phyloP scores from a whole-genome alignment of 2,329 filamentous ascomycete genomes.

The Sordariomycetes sp. region DNA sequence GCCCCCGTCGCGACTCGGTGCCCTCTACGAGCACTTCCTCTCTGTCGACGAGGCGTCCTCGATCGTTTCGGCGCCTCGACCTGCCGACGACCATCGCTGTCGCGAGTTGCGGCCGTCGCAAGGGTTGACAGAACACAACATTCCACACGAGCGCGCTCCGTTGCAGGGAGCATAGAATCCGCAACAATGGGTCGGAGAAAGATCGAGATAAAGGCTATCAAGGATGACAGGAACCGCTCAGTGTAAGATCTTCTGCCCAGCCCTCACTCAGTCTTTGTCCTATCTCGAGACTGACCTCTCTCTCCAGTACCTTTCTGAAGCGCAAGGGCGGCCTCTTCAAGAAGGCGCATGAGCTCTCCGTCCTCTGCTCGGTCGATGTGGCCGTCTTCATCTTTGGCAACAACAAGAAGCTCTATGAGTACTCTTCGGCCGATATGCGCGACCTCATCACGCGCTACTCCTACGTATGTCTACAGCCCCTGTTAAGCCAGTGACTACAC shows the following conservation, averaged over 20 bases:
- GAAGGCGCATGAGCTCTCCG: constrained; percentile 96
- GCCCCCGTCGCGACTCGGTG: background rate
- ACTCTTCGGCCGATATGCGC: constrained; percentile 87
- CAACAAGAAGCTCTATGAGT: constrained; percentile 99
- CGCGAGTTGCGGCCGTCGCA: background rate
- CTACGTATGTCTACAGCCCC: constrained; percentile 55
- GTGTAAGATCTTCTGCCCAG: constrained; percentile 55
- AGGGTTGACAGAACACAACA: background rate
- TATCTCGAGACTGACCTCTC: constrained; percentile 2
- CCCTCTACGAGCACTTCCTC: background rate
- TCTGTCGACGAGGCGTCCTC: background rate
- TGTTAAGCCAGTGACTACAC: constrained; percentile 2
- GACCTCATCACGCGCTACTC: constrained; percentile 81
- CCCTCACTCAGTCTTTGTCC: background rate
- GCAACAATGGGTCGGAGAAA: constrained; percentile 86
- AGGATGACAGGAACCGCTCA: constrained; percentile 94
- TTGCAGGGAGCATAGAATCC: background rate
- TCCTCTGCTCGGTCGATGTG: constrained; percentile 96
- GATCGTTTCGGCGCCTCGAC: background rate
- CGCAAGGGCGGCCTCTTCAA: constrained; percentile 98
- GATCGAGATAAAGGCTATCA: constrained; percentile 99
- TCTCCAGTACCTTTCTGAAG: constrained; percentile 82
- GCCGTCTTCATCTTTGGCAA: constrained; percentile 97
- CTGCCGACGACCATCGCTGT: background rate
- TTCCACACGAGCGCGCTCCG: background rate